Evolutionary conservation across 2,329 filamentous ascomycete genomes (phyloP), one percentile per base, ranked within the genome.

Genomic region (Pseudocercospora eumusae): DNA sequence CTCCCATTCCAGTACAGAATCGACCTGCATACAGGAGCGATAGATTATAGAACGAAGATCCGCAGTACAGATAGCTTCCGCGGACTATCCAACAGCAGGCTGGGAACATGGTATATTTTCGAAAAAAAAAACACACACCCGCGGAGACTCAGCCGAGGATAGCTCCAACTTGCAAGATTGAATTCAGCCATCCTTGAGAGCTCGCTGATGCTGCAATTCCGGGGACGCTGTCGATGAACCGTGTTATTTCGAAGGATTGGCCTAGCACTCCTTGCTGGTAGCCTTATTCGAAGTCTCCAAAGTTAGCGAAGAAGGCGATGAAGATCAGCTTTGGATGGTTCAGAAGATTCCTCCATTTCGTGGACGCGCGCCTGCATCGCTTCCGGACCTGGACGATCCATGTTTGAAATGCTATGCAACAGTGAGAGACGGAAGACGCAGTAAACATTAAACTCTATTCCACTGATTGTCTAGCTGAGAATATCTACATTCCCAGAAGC

Each of bases 191-290:
- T 10, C 64, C 64, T 31, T 59, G 59, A 4, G 64, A 61, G 5
- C 47, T 60, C 4, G 61, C 56, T 27, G 64, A 66, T 2, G 21
- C 61, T 10, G 59, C 58, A 55, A 66, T 62, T 23, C 28, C 53
- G 0, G 64, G 64, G 36, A 66, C 64, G 45, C 64, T 64, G 50
- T 66, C 64, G 45, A 60, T 64, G 58, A 66, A 66, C 36, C 61
- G 76, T 8, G 74, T 74, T 82, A 84, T 85, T 66, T 83, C 81
- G 2, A 84, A 75, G 11, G 81, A 81, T 66, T 84, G 80, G 31
- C 82, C 81, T 2, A 85, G 73, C 1, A 85, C 81, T 56, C 82
- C 83, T 66, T 85, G 83, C 60, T 84, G 81, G 68, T 83, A 83
- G 55, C 81, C 81, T 77, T 82, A 83, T 62, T 81, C 78, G 52